Evolutionary conservation across 306 rosid species (phyloP), one percentile per base, ranked within the genome.

Genomic region (Prunus armeniaca): DNA sequence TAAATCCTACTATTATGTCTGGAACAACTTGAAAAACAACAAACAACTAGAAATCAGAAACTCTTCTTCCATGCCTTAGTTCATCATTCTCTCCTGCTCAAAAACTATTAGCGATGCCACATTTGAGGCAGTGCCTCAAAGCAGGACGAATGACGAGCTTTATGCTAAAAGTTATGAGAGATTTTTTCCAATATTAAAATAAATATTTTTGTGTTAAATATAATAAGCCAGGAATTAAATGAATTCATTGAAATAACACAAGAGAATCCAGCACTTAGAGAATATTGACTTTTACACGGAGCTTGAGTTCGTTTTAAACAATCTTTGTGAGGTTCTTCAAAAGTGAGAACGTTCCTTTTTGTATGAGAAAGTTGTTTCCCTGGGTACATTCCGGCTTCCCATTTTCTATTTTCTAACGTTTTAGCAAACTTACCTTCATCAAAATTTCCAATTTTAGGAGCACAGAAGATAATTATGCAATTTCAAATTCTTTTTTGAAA

Each of bases 1-100:
- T 90, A 84, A 76, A 63, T 72, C 67, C 74, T 60, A 11, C 18
- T 38, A 17, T 25, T n/a, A 9, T 74, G 12, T 74, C 25, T 14
- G 46, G 52, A 67, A 55, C 15, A 50, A 41, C 72, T 56, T 76
- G 50, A 28, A 49, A 27, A 72, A 27, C n/a, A 27, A n/a, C 20
- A 41, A 56, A 28, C 52, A 24, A 61, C 24, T n/a, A 34, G 64
- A 58, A 58, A 24, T 58, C 24, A 24, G 13, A 49, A 77, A 17
- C 27, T 43, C 6, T 10, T 12, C 20, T 5, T 22, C 15, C 45
- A 64, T 19, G 28, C 45, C 64, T 22, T 51, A 18, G 30, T 71
- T 52, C n/a, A 12, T 30, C 32, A 20, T 52, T 32, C 22, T 38
- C 32, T 25, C 72, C 52, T 67, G 14, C 38, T 65, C 9, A 20